Base-by-base conservation (phyloP, 345 rosid species). In the Salix arbutifolia region DNA sequence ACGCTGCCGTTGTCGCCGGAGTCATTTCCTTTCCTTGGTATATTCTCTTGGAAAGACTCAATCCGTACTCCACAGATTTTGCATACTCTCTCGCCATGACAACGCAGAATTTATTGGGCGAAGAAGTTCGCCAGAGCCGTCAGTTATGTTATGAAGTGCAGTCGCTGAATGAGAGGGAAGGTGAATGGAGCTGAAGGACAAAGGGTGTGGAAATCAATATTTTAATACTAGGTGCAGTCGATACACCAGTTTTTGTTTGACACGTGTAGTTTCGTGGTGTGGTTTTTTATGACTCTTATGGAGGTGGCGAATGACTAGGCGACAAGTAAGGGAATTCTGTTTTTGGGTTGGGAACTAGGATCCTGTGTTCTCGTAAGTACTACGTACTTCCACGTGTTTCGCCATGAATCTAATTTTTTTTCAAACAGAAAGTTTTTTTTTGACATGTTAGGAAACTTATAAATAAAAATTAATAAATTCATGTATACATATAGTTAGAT, bases 1-100 rank as follows among this genome's bases (percentile, higher is more conserved):
- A 65, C 65, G 12, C 71, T 13, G 67, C 74, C 19, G 38, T 70
- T 14, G 74, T 44, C 38, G 70, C n/a, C 28, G 80, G 73, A 8
- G 73, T n/a, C 23, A 31, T 10, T 37, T 77, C 75, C 33, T 65
- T 77, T 14, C 84, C 84, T 52, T 81, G 74, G 72, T 74, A 81
- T 30, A 81, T 65, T 46, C 84, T 74, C 74, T 56, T 81, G 12
- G 84, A 77, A 10, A 81, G 81, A 19, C 10, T 52, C 42, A 70
- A 28, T 1, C 84, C 84, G 28, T 31, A 74, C 35, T 70, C 74
- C 28, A 81, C 84, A 2, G 75, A 46, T 25, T 70, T 44, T 26
- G 70, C 70, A 44, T 77, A 81, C 70, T 81, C 76, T 7, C 46
- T 53, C 9, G 69, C 72, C 81, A 77, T 77, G 46, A 7, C 28